Base-by-base conservation (phyloP, 257 asterid genomes). In the Lycium ferocissimum region DNA sequence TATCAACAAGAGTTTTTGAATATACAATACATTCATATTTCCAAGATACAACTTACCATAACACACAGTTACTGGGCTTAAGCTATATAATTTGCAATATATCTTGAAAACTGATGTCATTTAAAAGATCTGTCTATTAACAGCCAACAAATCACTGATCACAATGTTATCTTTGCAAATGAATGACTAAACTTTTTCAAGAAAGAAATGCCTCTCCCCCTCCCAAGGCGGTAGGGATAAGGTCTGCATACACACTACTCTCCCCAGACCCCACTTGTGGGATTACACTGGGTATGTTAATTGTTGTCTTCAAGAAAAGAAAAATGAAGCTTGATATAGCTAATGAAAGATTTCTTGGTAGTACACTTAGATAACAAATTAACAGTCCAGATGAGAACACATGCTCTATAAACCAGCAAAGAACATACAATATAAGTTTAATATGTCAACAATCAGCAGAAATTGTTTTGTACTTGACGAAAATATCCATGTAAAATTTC, bases 401-500 rank as follows among this genome's bases (percentile, higher is more conserved):
- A 71, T 18, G 37, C 57, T 71, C 57, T 43, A 43, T 18, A 43
- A 71, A 71, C 79, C 79, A 71, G 79, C 54, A 43, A 71, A 71
- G 47, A 71, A 18, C 15, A 71, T 43, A 72, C 45, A 35, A 45
- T 26, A 53, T 78, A 33, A 53, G 15, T 8, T 51, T 7, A 15
- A 76, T 76, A 26, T 1, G 45, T 51, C 82, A 13, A 26, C 14
- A 11, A 45, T 76, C 82, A 26, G 61, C 65, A 78, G 1, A 49
- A 63, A 22, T 17, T 78, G 26, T 78, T 71, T 72, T 78, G 47
- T 33, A 53, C 65, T 78, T 53, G 45, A 54, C 53, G 49, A 14
- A 59, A 69, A 12, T 33, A 53, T 80, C 22, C 69, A n/a, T 40
- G 15, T 47, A 49, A 75, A 86, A 51, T 62, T 84, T 72, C 85